Base-by-base conservation (phyloP, 2,329 filamentous ascomycete genomes). In the Scedosporium minutisporum region DNA sequence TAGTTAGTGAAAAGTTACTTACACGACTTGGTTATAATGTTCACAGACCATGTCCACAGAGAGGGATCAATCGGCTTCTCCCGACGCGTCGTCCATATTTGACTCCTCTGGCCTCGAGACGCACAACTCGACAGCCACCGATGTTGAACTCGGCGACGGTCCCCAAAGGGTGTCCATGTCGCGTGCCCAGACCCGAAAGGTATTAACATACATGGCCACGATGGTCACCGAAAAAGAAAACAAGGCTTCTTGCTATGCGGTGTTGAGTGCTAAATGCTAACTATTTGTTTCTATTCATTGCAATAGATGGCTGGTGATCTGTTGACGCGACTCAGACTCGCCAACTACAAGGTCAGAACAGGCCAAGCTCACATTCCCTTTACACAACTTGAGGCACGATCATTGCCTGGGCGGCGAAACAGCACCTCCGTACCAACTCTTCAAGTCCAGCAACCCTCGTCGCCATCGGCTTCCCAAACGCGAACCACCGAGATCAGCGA, bases 311-410 rank as follows among this genome's bases (percentile, higher is more conserved):
- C 86, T 21, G 83, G 88, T 69, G 82, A 85, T 58, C 77, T 92
- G 55, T 82, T 82, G 60, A 80, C 90, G 9, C 82, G 88, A n/a
- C 82, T 93, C 16, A 80, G 83, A 29, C 81, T 91, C 21, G 89
- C 88, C 14, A 83, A 82, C 69, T 92, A 91, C 78, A 92, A 92
- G 74, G 79, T 93, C 66, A 82, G 81, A 63, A 92, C 89, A 1
- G 86, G 88, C 64, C 89, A 93, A 73, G 82, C 85, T 62, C 76
- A 82, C 63, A 79, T 89, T 29, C 86, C 88, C 1, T 80, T 90
- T 65, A 78, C 85, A 62, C 75, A 83, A 57, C 77, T 91, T 21
- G 77, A 85, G 68, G 70, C 77, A 58, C 72, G 74, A n/a, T 59
- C 57, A 14, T 14, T 44, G 18, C 21, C 21, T 2, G 21, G 5